Conservation (phyloP, 345 rosid species). For the Hibiscus trionum region DNA sequence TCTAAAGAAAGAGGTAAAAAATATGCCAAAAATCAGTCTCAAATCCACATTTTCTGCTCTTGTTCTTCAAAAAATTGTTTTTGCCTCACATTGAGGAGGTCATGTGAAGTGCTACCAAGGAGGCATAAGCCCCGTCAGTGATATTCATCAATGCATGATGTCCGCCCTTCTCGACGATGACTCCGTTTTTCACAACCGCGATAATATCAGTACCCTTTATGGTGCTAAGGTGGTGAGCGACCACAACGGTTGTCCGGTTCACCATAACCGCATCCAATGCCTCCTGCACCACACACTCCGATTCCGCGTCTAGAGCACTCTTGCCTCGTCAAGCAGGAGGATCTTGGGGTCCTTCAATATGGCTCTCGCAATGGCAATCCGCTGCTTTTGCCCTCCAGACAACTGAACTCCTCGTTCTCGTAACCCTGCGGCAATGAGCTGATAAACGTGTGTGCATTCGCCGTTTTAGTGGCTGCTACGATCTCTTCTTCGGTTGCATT, state of each 20-base stretch:
- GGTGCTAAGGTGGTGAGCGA: constrained; percentile 28
- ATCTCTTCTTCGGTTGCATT: constrained; percentile 45
- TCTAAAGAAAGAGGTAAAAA: background rate
- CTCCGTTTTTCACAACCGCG: constrained; percentile 63
- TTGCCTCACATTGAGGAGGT: constrained; percentile 3
- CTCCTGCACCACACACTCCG: background rate
- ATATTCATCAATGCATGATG: constrained; percentile 47
- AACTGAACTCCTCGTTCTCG: constrained; percentile 66
- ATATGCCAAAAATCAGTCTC: background rate
- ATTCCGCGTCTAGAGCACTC: background rate
- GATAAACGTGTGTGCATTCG: constrained; percentile 62
- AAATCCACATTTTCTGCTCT: background rate
- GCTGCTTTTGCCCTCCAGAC: constrained; percentile 68
- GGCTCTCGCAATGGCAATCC: constrained; percentile 59
- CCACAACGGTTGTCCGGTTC: background rate
- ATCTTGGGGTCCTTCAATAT: constrained; percentile 49
- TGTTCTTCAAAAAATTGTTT: too few species aligned
- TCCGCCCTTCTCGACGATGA: constrained; percentile 52
- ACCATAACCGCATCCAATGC: background rate
- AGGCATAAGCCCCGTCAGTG: constrained; percentile 48
- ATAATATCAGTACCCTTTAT: constrained; percentile 55
- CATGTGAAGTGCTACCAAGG: constrained; percentile 50
- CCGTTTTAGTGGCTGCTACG: constrained; percentile 44
- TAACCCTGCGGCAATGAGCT: constrained; percentile 57
- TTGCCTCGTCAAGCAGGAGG: background rate